A percentile compares a stretch with the other conserved stretches of the same genome.
Conservation (phyloP, 371 early-diverging fungal genomes). For the Agmasoma carcini region DNA sequence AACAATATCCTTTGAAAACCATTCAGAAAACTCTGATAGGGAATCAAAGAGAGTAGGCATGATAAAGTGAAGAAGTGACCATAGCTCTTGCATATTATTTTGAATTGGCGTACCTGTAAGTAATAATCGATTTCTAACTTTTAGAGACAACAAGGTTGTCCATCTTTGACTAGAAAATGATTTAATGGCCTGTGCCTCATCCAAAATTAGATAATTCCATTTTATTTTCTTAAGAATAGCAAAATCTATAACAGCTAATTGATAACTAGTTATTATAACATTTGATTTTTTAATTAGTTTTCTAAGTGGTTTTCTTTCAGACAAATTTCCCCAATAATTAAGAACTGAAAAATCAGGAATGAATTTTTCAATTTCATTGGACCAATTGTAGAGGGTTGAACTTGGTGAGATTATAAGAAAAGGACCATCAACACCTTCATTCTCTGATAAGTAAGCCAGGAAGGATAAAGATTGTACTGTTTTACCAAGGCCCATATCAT, state of each 20-base stretch:
- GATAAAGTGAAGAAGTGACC: constrained; percentile 88
- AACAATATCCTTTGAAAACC: constrained; percentile 84
- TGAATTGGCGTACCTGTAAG: constrained; percentile 90
- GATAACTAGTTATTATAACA: constrained; percentile 79
- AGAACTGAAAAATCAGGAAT: constrained; percentile 67
- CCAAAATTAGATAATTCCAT: constrained; percentile 92
- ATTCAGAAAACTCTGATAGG: constrained; percentile 75
- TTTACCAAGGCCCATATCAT: constrained; percentile 90
- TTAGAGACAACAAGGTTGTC: constrained; percentile 75
- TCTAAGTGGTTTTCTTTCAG: constrained; percentile 69
- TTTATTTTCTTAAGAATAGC: constrained; percentile 68
- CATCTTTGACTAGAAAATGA: constrained; percentile 69
- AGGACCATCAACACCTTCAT: constrained; percentile 75
- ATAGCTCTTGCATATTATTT: constrained; percentile 76
- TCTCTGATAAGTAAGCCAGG: constrained; percentile 59
- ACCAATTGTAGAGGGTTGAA: constrained; percentile 89
- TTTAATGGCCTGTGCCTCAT: constrained; percentile 93
- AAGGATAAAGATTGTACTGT: constrained; percentile 85
- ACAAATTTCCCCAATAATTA: constrained; percentile 75
- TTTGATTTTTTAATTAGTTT: constrained; percentile 53
- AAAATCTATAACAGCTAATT: constrained; percentile 70
- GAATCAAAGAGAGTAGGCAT: constrained; percentile 90
- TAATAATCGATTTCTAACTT: constrained; percentile 72
- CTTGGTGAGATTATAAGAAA: constrained; percentile 83
- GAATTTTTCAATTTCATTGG: constrained; percentile 74